A percentile compares a stretch with the other conserved stretches of the same genome.
Evolutionary conservation across 805 yeast genomes (phyloP).

Genomic region (Saccharomycodes ludwigii): DNA sequence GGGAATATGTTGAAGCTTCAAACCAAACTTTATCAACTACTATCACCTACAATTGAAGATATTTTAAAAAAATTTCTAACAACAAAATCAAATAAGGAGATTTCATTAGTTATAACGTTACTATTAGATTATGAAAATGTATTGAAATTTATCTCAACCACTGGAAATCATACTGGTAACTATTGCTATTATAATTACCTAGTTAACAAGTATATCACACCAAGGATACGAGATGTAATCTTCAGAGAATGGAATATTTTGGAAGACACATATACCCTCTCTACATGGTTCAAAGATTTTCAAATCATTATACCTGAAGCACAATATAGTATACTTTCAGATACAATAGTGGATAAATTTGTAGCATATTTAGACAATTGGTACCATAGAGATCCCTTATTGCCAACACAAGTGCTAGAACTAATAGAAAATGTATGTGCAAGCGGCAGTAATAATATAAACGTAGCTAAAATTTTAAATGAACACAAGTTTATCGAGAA

Average conservation of each 20-base stretch:
- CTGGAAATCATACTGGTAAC: no score
- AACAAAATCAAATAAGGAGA: no score
- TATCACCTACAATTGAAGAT: no score
- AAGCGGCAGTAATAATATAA: no score
- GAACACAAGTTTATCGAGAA: no score
- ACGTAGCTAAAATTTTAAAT: neutral
- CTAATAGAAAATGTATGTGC: no score
- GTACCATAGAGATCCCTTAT: conserved; percentile 10
- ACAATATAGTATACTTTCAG: conserved; percentile 4
- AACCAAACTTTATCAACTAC: no score
- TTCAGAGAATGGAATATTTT: conserved; percentile 26
- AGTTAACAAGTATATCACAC: conserved; percentile 22
- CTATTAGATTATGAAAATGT: conserved; percentile 13
- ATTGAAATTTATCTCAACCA: conserved; percentile 12
- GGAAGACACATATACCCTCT: conserved; percentile 1
- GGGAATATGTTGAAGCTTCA: no score
- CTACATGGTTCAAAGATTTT: conserved; percentile 14
- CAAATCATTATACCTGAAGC: conserved; percentile 6
- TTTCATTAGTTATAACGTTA: conserved; percentile 6
- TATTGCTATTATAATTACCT: conserved; percentile 20
- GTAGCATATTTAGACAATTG: conserved; percentile 10
- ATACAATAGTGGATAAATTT: conserved; percentile 8
- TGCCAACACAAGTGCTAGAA: no score
- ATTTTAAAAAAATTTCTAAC: no score
- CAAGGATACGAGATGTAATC: conserved; percentile 21